phyloP scores from a whole-genome alignment of 352 stramenopile species.

The Pythium periplocum region DNA sequence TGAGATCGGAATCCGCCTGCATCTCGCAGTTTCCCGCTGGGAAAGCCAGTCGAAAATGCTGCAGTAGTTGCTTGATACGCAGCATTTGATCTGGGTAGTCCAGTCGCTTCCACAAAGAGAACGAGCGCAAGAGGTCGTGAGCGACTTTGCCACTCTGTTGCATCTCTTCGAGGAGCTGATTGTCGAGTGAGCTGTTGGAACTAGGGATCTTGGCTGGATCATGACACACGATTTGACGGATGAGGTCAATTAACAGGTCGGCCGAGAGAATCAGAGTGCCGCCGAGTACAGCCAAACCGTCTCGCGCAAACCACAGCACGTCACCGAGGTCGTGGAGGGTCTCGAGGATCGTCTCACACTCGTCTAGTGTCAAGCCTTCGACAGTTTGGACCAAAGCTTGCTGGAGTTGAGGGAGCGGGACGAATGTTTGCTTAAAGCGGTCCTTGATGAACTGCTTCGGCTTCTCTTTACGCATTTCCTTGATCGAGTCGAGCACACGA shows the following conservation, averaged over 20 bases:
- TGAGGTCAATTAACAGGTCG: constrained; percentile 9
- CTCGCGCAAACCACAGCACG: constrained; percentile 11
- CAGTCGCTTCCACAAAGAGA: background rate
- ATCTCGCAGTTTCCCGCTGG: constrained; percentile 8
- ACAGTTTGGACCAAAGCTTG: too few species aligned
- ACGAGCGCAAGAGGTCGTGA: too few species aligned
- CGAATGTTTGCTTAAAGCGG: background rate
- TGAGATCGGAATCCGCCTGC: constrained; percentile 15
- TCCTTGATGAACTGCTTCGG: background rate
- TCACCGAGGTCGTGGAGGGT: constrained; percentile 14
- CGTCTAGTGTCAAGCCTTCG: too few species aligned
- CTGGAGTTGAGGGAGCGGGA: background rate
- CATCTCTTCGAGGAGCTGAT: background rate
- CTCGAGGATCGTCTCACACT: background rate
- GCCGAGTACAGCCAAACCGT: background rate
- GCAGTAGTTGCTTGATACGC: constrained; percentile 13
- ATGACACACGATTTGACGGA: constrained; percentile 10
- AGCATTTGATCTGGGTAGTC: too few species aligned
- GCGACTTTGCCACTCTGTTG: background rate
- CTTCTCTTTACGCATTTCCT: background rate
- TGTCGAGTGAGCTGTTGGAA: too few species aligned
- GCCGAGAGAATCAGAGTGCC: constrained; percentile 9
- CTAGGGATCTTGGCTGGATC: background rate
- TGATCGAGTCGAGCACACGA: background rate
- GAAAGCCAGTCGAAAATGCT: constrained; percentile 17